Evolutionary conservation across 805 yeast genomes (phyloP).

Genomic region (Yarrowia bubula): DNA sequence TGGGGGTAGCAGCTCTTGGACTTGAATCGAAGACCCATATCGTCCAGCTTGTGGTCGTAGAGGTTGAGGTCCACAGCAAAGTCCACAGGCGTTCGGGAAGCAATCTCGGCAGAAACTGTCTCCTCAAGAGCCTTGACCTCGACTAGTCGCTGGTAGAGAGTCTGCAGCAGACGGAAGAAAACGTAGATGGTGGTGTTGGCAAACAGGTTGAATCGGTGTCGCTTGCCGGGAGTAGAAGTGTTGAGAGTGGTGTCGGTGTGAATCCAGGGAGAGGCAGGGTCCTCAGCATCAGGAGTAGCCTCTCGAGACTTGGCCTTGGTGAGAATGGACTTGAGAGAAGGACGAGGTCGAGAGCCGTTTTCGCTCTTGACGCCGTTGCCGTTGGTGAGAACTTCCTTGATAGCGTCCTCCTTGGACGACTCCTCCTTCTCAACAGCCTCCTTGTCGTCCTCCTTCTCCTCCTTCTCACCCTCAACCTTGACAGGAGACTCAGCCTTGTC

Average conservation of each 20-base stretch:
- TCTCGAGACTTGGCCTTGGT: slow-evolving; percentile 24
- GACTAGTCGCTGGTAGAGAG: slow-evolving; percentile 71
- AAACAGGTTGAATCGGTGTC: slow-evolving; percentile 68
- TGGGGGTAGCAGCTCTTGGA: slow-evolving; percentile 57
- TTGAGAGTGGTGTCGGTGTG: slow-evolving; percentile 42
- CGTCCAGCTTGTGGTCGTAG: slow-evolving; percentile 74
- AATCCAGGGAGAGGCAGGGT: slow-evolving; percentile 42
- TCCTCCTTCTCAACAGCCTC: neutral
- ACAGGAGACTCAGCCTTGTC: neutral
- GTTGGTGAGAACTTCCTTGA: neutral
- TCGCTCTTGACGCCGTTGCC: neutral
- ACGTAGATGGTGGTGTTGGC: slow-evolving; percentile 86
- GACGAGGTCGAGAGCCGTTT: neutral
- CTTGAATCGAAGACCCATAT: slow-evolving; percentile 68
- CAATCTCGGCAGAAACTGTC: slow-evolving; percentile 70
- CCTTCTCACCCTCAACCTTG: slow-evolving; percentile 1
- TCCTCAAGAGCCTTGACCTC: slow-evolving; percentile 74
- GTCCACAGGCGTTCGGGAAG: slow-evolving; percentile 44
- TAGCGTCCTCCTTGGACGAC: neutral
- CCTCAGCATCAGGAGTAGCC: slow-evolving; percentile 22
- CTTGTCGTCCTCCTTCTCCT: neutral
- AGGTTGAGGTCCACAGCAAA: slow-evolving; percentile 87
- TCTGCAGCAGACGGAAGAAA: slow-evolving; percentile 80
- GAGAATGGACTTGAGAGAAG: neutral
- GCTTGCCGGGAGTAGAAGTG: slow-evolving; percentile 29